These are phyloP conservation scores for Coniochaeta hoffmannii DNA, from an alignment of 2,329 filamentous ascomycete species.

Conservation along the genomic window DNA sequence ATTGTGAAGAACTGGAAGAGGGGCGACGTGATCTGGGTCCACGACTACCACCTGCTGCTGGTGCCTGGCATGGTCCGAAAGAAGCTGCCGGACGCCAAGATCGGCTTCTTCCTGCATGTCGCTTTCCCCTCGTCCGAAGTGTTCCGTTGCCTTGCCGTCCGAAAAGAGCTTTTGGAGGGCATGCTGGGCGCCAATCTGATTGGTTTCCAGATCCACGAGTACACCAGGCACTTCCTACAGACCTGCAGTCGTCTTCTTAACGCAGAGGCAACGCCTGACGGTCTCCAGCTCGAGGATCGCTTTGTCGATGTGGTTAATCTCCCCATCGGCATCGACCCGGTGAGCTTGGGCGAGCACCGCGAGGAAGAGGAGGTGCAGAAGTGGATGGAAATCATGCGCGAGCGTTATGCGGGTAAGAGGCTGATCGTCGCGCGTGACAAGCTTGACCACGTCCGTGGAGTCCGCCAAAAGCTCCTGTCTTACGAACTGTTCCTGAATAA, in stretches of 20 bases:
- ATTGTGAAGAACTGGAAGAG: constrained; percentile 90
- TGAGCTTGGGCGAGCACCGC: constrained; percentile 64
- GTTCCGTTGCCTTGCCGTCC: constrained; percentile 82
- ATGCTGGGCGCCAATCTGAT: constrained; percentile 90
- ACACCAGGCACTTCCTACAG: constrained; percentile 88
- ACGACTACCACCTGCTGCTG: constrained; percentile 89
- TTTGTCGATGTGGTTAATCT: constrained; percentile 84
- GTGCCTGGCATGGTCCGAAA: constrained; percentile 86
- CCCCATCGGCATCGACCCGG: constrained; percentile 86
- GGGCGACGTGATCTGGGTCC: constrained; percentile 88
- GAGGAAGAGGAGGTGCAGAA: constrained; percentile 63
- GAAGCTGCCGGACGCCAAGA: constrained; percentile 85
- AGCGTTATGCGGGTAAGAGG: constrained; percentile 80
- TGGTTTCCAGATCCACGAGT: constrained; percentile 90
- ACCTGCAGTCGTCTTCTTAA: constrained; percentile 86
- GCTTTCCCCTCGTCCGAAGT: constrained; percentile 96
- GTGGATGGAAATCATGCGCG: constrained; percentile 74
- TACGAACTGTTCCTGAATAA: constrained; percentile 93
- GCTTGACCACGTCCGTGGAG: constrained; percentile 84
- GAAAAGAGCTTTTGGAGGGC: constrained; percentile 80
- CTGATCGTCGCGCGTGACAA: constrained; percentile 92
- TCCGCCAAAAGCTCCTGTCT: constrained; percentile 85
- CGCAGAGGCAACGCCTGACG: constrained; percentile 84
- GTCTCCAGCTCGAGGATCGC: constrained; percentile 83
- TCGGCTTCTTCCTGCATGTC: constrained; percentile 92